phyloP scores from a whole-genome alignment of 73 alveolate species.

The Tetrahymena malaccensis region DNA sequence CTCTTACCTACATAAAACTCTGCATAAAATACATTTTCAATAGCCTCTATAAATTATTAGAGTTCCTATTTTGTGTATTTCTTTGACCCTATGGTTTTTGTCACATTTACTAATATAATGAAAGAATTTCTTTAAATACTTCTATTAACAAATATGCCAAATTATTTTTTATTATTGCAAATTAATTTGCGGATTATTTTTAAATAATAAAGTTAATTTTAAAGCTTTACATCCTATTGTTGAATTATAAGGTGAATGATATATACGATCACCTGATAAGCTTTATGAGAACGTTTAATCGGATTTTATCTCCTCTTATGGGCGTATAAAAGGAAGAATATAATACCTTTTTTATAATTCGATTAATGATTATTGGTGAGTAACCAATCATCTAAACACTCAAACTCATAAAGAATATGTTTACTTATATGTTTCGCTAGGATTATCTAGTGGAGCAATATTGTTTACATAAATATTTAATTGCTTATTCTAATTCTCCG shows the following conservation, averaged over 20 bases:
- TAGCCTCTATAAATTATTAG: background rate
- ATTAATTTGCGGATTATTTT: background rate
- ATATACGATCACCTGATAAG: background rate
- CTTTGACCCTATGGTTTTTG: background rate
- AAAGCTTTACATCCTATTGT: background rate
- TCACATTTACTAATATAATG: background rate
- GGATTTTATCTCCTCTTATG: background rate
- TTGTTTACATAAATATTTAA: background rate
- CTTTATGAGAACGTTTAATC: background rate
- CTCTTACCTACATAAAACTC: slow-evolving; percentile 17
- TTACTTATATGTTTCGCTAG: slow-evolving; percentile 11
- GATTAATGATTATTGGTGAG: background rate
- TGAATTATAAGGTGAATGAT: background rate
- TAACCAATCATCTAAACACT: background rate
- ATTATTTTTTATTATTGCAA: no score
- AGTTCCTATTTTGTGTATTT: background rate
- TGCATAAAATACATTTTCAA: background rate
- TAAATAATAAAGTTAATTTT: no score
- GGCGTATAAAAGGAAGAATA: slow-evolving; percentile 6
- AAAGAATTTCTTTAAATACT: background rate
- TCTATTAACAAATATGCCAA: background rate
- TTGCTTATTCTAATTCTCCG: background rate
- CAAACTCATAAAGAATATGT: background rate
- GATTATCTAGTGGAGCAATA: slow-evolving; percentile 25
- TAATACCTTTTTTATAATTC: background rate